Evolutionary conservation across 495 filamentous ascomycete genomes (phyloP).

Genomic region (Tuber microsphaerosporum): DNA sequence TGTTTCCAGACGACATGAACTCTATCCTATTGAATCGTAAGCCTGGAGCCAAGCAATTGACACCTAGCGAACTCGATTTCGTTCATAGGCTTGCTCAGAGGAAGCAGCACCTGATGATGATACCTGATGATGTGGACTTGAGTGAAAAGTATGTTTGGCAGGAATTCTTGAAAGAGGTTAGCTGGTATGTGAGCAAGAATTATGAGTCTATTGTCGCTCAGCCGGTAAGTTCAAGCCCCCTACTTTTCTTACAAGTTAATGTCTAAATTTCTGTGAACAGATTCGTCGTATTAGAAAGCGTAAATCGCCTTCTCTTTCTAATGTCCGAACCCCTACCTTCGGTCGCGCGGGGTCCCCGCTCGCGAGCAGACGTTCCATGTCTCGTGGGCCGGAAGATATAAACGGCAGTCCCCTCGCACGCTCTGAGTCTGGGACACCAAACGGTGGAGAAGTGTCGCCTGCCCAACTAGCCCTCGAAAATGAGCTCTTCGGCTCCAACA

Average conservation of each 20-base stretch:
- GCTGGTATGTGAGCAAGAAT: constrained; percentile 67
- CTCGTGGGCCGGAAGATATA: not conserved
- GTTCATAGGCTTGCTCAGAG: constrained; percentile 57
- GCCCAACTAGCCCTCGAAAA: constrained; percentile 34
- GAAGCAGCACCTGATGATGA: constrained; percentile 59
- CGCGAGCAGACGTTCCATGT: not conserved
- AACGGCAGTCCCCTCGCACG: constrained; percentile 8
- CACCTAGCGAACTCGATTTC: constrained; percentile 68
- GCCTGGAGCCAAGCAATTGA: constrained; percentile 57
- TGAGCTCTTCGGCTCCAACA: constrained; percentile 39
- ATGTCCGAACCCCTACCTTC: not conserved
- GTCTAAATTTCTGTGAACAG: not conserved
- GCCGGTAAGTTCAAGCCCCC: constrained; percentile 43
- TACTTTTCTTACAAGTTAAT: not conserved
- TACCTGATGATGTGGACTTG: constrained; percentile 57
- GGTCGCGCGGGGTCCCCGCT: not conserved
- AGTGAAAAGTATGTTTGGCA: constrained; percentile 73
- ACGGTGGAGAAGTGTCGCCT: constrained; percentile 8
- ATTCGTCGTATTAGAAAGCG: constrained; percentile 1
- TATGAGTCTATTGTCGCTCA: constrained; percentile 57
- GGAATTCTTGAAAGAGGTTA: constrained; percentile 67
- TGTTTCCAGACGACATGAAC: constrained; percentile 68
- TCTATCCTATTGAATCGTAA: constrained; percentile 57
- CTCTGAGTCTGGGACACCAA: constrained; percentile 30
- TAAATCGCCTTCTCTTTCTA: not conserved